Evolutionary conservation across 176 grass and related monocot genomes (phyloP), one percentile per base, ranked within the genome.

Genomic region (Tuctoria greenei): DNA sequence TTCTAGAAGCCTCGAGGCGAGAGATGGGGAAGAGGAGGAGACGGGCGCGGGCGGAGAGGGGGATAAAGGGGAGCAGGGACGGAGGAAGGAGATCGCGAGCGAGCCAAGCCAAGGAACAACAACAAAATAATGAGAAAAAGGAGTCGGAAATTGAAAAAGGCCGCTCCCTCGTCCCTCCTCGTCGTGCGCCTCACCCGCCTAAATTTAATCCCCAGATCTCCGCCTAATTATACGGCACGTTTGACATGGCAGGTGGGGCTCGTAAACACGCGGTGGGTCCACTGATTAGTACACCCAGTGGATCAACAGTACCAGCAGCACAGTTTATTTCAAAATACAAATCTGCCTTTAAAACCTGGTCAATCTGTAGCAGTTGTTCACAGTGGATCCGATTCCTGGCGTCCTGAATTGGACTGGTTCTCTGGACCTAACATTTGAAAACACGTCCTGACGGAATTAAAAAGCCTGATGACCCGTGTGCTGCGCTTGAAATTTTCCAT

Each of bases 1-100:
- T 74, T 52, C 61, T 21, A 8, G 71, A 62, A 86, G 77, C 71
- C 43, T 75, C 72, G 65, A 39, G 78, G 43, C 54, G 43, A 17
- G 80, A 49, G 67, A 61, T 45, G 68, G 56, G 36, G 4, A 15
- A 18, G 56, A 25, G 4, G 11, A 18, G 68, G 47, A 20, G 14
- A 31, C 10, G 58, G 20, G 47, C 20, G 26, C 57, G 65, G 36
- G 37, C 36, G 72, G 43, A 57, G 71, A 78, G 31, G 17, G 63
- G 34, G 60, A 65, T 54, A 16, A 51, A 8, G 74, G 43, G 26
- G 47, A 41, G 69, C 34, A 3, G n/a, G n/a, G n/a, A 3, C 1
- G 49, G 72, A 55, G 21, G 45, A 45, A 57, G 5, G 45, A 75
- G 59, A 47, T 1, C 4, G 59, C 26, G 43, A 20, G n/a, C 78